phyloP scores from a whole-genome alignment of 768 basidiomycete genomes.

The Galerina sulciceps region DNA sequence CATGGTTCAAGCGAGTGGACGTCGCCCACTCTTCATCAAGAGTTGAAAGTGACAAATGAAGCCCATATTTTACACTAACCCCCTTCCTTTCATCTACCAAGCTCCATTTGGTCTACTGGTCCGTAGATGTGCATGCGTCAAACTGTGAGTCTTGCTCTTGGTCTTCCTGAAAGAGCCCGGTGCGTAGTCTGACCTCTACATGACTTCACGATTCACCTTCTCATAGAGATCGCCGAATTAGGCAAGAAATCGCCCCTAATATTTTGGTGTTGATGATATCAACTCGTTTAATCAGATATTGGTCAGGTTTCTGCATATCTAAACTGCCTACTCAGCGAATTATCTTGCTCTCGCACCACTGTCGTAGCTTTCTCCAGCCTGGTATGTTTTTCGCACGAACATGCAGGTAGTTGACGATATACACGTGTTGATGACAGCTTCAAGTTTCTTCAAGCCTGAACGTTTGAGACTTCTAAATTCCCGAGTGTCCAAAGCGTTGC shows the following conservation, averaged over 20 bases:
- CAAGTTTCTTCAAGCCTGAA: no score
- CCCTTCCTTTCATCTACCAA: neutral
- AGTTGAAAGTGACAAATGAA: no score
- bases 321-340: neutral
- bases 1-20: no score
- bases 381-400: constrained; percentile 3
- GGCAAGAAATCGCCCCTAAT: neutral
- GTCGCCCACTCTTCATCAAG: no score
- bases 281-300: no score
- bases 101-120: neutral
- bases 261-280: no score
- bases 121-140: neutral
- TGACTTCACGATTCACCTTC: neutral
- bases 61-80: neutral
- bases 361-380: neutral
- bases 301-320: no score
- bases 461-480: no score
- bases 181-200: neutral
- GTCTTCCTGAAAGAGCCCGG: neutral
- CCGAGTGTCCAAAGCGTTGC: neutral
- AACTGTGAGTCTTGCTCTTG: neutral
- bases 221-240: neutral
- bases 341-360: neutral
- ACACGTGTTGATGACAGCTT: neutral
- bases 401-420: neutral